A percentile compares a stretch with the other conserved stretches of the same genome.
Evolutionary conservation across 2,329 filamentous ascomycete genomes (phyloP).

Genomic region (Sporothrix pseudoabietina): DNA sequence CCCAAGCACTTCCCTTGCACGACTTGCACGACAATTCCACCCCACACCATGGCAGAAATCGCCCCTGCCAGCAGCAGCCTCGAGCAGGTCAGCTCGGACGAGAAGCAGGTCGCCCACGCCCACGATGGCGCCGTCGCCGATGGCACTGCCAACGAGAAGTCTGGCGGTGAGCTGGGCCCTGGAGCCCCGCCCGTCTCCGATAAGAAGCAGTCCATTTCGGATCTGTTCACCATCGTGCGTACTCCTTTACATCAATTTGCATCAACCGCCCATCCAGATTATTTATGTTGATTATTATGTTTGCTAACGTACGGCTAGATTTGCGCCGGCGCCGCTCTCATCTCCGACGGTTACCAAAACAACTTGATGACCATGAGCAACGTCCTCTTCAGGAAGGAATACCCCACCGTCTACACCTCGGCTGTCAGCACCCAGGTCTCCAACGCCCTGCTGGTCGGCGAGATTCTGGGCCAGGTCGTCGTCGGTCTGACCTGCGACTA

Average conservation of each 20-base stretch:
- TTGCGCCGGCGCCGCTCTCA: constrained; percentile 38
- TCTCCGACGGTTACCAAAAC: constrained; percentile 43
- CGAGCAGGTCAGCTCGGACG: constrained; percentile 15
- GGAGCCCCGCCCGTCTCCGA: constrained; percentile 3
- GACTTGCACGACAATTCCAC: not conserved
- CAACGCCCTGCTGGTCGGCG: constrained; percentile 58
- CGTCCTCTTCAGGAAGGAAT: constrained; percentile 39
- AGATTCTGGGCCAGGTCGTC: constrained; percentile 58
- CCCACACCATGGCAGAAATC: constrained; percentile 8
- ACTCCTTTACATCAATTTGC: not conserved
- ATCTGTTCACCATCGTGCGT: constrained; percentile 31
- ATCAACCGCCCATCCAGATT: no score
- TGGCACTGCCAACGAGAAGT: not conserved
- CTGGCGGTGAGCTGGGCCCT: not conserved
- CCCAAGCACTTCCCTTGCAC: not conserved
- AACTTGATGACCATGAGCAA: constrained; percentile 43
- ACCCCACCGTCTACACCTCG: constrained; percentile 41
- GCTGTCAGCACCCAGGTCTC: constrained; percentile 48
- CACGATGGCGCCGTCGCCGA: not conserved
- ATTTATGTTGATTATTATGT: no score
- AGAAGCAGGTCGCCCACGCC: constrained; percentile 16
- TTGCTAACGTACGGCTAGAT: constrained; percentile 6
- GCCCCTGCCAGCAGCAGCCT: constrained; percentile 10
- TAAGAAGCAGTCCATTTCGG: constrained; percentile 29
- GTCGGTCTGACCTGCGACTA: constrained; percentile 56